Evolutionary conservation across 345 rosid species (phyloP).

Genomic region (Excoecaria agallocha): DNA sequence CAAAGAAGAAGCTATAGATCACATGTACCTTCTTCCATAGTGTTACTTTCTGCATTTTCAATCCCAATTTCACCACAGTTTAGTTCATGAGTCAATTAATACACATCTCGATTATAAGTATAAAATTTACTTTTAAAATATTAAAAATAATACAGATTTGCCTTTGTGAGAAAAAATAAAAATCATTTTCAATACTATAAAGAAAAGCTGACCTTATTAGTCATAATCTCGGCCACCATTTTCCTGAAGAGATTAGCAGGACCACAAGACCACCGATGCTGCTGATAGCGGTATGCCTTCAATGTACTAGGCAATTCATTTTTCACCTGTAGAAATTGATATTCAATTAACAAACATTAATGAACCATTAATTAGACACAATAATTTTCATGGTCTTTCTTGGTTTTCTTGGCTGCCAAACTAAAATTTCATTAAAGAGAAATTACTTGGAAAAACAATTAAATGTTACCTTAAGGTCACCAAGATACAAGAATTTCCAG

Average conservation of each 20-base stretch:
- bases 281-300: slow-evolving; percentile 91
- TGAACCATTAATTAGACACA: too few species aligned
- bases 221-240: slow-evolving; percentile 76
- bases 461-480: slow-evolving; percentile 45
- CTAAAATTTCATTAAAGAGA: too few species aligned
- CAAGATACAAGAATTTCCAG: slow-evolving; percentile 88
- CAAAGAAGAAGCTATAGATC: slow-evolving; percentile 88
- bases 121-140: too few species aligned
- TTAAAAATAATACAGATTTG: too few species aligned
- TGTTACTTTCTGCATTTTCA: slow-evolving; percentile 62
- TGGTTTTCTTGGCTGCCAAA: too few species aligned
- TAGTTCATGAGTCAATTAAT: slow-evolving; percentile 24
- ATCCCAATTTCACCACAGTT: not conserved
- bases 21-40: slow-evolving; percentile 92
- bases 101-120: too few species aligned
- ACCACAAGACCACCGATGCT: slow-evolving; percentile 97
- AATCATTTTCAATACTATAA: too few species aligned
- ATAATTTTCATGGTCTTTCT: too few species aligned
- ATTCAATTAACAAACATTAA: not conserved
- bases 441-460: too few species aligned
- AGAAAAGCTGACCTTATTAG: slow-evolving; percentile 39
- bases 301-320: slow-evolving; percentile 93
- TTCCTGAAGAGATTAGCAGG: slow-evolving; percentile 97
- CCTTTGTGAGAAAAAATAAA: too few species aligned
- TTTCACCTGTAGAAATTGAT: slow-evolving; percentile 54